Evolutionary conservation across 2,329 filamentous ascomycete species (phyloP).

Genomic region (Botryotinia convoluta): DNA sequence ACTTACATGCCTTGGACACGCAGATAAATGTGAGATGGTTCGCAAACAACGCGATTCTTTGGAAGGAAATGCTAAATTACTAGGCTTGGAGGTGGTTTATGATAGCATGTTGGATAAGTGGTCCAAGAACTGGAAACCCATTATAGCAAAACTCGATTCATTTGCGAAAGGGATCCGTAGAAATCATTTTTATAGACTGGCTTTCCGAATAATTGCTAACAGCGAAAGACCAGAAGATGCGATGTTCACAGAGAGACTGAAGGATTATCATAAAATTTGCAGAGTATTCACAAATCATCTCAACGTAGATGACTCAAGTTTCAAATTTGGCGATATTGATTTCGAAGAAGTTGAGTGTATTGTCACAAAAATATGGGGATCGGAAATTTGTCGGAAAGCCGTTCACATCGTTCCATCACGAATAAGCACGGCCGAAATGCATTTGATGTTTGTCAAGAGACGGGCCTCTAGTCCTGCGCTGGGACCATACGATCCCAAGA

Average conservation of each 20-base stretch:
- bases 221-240: background rate
- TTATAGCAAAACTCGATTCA: too few relatives aligned
- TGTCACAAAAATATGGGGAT: background rate
- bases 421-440: background rate
- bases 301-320: background rate
- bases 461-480: fast-evolving
- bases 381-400: background rate
- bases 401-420: background rate
- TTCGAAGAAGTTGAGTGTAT: background rate
- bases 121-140: too few relatives aligned
- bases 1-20: background rate
- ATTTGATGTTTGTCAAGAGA: background rate
- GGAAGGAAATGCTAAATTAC: background rate
- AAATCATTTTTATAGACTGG: background rate
- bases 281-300: background rate
- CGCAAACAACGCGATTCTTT: background rate
- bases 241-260: background rate
- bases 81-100: background rate
- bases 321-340: background rate
- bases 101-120: background rate
- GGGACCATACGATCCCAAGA: background rate
- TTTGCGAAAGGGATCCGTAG: too few relatives aligned
- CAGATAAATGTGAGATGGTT: background rate
- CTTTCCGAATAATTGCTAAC: background rate
- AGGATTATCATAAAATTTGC: background rate